These are phyloP conservation scores for Apophysomyces sp. DNA, from an alignment of 371 early-diverging fungal genomes.

Conservation along the genomic window DNA sequence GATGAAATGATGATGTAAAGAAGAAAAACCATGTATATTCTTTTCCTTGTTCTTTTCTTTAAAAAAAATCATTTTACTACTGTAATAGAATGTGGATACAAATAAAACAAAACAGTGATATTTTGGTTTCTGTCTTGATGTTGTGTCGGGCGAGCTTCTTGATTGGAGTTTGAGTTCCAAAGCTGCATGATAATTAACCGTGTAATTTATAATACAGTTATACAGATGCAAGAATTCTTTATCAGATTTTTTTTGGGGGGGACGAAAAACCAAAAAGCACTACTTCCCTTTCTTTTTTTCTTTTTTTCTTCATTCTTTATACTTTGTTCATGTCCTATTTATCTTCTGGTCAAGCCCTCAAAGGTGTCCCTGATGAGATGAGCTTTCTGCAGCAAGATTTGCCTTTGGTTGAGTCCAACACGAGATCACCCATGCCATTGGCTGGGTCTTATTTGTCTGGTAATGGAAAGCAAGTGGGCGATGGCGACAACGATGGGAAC, in stretches of 20 bases:
- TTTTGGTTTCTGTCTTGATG: too few species aligned
- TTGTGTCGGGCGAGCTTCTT: not conserved
- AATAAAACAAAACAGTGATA: too few species aligned
- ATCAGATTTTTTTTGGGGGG: not conserved
- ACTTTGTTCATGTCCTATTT: not conserved
- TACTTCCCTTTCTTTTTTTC: not conserved
- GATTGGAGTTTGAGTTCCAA: not conserved
- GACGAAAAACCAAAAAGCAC: too few species aligned
- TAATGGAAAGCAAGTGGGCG: too few species aligned
- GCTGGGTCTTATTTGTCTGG: too few species aligned
- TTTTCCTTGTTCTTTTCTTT: too few species aligned
- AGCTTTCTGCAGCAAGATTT: not conserved
- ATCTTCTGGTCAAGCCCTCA: not conserved
- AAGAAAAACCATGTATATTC: conserved; percentile 1
- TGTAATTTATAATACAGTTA: not conserved
- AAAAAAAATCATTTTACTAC: too few species aligned
- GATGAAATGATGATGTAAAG: conserved; percentile 30
- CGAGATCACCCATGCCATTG: not conserved
- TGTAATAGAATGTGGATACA: too few species aligned
- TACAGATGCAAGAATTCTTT: not conserved
- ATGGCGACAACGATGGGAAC: too few species aligned
- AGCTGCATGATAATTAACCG: not conserved
- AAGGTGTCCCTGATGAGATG: not conserved
- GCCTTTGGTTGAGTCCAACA: not conserved
- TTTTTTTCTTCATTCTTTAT: not conserved